Base-by-base conservation (phyloP, 2,329 filamentous ascomycete species). In the Tolypocladium ophioglossoides region DNA sequence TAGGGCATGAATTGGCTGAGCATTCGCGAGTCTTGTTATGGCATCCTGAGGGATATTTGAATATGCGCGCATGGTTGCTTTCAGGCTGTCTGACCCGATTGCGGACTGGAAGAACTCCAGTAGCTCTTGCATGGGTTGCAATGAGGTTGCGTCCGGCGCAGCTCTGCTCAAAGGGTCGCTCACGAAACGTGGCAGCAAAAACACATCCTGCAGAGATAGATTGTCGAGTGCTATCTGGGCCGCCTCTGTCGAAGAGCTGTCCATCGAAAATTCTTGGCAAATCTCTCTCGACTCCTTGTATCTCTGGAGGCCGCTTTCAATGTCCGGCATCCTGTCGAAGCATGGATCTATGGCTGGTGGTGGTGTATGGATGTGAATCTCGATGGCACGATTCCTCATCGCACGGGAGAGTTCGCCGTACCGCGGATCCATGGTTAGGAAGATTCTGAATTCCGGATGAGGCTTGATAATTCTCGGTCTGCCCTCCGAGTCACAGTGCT, bases 381-480 rank as follows among this genome's bases (percentile, higher is more conserved):
- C 95, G 30, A 96, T 79, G 50, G 91, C 91, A 68, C 94, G 83
- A 70, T 99, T 99, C 55, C 95, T 80, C 94, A 99, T 99, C 0
- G 94, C 94, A 58, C 94, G 82, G 4, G 94, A 99, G 10, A 99
- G 77, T 68, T 99, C 94, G 20, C 94, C 95, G 68, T 96, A 89
- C 51, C 86, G 83, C 48, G 94, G 85, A 68, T 99, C 92, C 75
- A 95, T 87, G 0, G 92, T 97, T 66, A 99, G 74, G 70, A 99
- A 97, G 22, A 99, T 84, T 55, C 92, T 82, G 70, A 99, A 99
- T 57, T 90, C 82, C 0, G 86, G 79, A 72, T 97, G 91, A 16
- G 94, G 91, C 54, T 72, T 82, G 51, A 99, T 82, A 38, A 95
- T 73, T 54, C 89, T 83, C 12, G 91, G 87, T 62, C 89, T 84